phyloP scores from a whole-genome alignment of 2,329 filamentous ascomycete species.

The Fusarium agapanthi region DNA sequence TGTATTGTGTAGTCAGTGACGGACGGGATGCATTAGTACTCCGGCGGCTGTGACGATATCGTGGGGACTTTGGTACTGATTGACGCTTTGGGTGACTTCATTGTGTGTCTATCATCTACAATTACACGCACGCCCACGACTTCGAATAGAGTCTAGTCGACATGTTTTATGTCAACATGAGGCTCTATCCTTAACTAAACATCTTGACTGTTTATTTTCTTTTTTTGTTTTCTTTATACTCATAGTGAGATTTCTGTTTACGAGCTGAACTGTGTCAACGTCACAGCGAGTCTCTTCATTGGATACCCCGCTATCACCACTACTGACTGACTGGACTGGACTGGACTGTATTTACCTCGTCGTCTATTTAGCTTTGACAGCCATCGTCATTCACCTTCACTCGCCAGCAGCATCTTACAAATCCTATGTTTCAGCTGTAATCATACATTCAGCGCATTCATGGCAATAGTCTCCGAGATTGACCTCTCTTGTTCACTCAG shows the following conservation, averaged over 20 bases:
- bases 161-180: not conserved
- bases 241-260: not conserved
- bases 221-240: not conserved
- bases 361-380: slow-evolving; percentile 1
- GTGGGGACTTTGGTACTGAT: slow-evolving; percentile 18
- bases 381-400: slow-evolving; percentile 16
- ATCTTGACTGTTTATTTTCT: not conserved
- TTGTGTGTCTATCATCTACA: slow-evolving; percentile 7
- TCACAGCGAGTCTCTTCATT: slow-evolving; percentile 18
- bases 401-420: not conserved
- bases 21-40: not conserved
- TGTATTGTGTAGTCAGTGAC: not conserved
- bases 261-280: slow-evolving; percentile 9
- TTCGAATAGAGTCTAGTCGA: not conserved
- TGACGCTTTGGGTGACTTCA: slow-evolving; percentile 25
- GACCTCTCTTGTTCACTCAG: slow-evolving; percentile 8
- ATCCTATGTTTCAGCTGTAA: not conserved
- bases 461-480: not conserved
- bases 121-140: slow-evolving; percentile 8
- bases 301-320: slow-evolving; percentile 28
- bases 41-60: slow-evolving; percentile 18
- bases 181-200: slow-evolving; percentile 1
- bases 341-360: slow-evolving; percentile 6
- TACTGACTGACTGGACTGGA: not conserved
- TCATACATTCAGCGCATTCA: not conserved